These are phyloP conservation scores for Cucurbita maxima DNA, from an alignment of 306 rosid species.

Conservation along the genomic window DNA sequence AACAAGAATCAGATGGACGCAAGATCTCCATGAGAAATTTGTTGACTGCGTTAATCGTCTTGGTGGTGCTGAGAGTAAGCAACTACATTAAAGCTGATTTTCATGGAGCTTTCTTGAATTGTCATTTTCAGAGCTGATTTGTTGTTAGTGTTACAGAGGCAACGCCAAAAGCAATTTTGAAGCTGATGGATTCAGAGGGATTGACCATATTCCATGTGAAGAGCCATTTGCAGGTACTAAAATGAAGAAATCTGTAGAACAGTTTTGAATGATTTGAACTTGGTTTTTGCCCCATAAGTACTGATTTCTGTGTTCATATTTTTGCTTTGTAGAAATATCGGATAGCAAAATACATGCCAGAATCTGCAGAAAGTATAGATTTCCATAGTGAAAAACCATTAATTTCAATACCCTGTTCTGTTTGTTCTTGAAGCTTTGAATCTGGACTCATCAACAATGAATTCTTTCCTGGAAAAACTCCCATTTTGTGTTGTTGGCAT, in stretches of 20 bases:
- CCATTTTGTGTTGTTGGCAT: background rate
- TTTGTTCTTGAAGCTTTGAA: background rate
- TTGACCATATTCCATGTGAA: slow-evolving; percentile 79
- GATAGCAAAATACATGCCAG: slow-evolving; percentile 73
- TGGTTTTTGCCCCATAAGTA: background rate
- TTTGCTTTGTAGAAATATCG: slow-evolving; percentile 51
- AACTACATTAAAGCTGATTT: background rate
- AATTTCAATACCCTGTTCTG: background rate
- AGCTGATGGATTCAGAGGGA: slow-evolving; percentile 64
- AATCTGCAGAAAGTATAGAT: slow-evolving; percentile 44
- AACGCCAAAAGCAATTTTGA: slow-evolving; percentile 72
- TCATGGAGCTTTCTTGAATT: background rate
- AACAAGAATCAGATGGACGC: slow-evolving; percentile 78
- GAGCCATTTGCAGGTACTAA: slow-evolving; percentile 65
- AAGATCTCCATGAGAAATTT: slow-evolving; percentile 85
- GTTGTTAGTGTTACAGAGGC: slow-evolving; percentile 40
- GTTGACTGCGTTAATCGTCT: slow-evolving; percentile 68
- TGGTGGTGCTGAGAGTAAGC: slow-evolving; percentile 54
- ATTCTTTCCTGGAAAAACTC: background rate
- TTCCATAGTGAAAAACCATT: background rate
- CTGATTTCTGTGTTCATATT: background rate
- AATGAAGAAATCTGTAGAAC: background rate
- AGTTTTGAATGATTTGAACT: background rate
- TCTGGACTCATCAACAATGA: background rate
- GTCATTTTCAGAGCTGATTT: background rate